Evolutionary conservation across 495 filamentous ascomycete species (phyloP).

Genomic region (Penicillium canescens): DNA sequence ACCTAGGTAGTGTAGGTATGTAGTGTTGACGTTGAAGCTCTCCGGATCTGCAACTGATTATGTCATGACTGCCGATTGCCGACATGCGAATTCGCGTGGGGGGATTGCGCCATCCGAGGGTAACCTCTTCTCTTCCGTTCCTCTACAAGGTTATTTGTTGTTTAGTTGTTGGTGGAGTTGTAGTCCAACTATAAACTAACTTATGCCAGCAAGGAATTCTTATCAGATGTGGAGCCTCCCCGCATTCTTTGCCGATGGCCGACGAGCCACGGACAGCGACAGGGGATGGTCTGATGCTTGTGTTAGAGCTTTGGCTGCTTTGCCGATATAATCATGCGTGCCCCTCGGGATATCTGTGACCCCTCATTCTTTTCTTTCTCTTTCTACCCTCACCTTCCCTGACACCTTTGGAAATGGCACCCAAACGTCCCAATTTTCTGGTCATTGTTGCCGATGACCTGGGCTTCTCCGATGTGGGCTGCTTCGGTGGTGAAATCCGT

Average conservation of each 20-base stretch:
- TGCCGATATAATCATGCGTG: background rate
- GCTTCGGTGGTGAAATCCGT: constrained; percentile 63
- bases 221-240: constrained; percentile 10
- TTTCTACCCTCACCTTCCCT: background rate
- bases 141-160: too few relatives aligned
- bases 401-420: constrained; percentile 9
- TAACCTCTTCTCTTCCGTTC: background rate
- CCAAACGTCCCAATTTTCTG: constrained; percentile 62
- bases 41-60: constrained; percentile 22
- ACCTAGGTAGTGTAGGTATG: too few relatives aligned
- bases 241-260: constrained; percentile 20
- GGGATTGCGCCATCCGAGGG: constrained; percentile 14
- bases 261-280: background rate
- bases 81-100: constrained; percentile 13
- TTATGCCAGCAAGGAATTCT: background rate
- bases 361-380: background rate
- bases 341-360: background rate
- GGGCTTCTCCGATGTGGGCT: constrained; percentile 61
- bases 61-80: constrained; percentile 27
- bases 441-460: constrained; percentile 64
- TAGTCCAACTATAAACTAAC: too few relatives aligned
- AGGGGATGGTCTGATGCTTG: too few relatives aligned
- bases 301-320: background rate
- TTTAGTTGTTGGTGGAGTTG: background rate
- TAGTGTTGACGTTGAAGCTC: background rate